Evolutionary conservation across 2,329 filamentous ascomycete genomes (phyloP).

Genomic region (Fusarium proliferatum): DNA sequence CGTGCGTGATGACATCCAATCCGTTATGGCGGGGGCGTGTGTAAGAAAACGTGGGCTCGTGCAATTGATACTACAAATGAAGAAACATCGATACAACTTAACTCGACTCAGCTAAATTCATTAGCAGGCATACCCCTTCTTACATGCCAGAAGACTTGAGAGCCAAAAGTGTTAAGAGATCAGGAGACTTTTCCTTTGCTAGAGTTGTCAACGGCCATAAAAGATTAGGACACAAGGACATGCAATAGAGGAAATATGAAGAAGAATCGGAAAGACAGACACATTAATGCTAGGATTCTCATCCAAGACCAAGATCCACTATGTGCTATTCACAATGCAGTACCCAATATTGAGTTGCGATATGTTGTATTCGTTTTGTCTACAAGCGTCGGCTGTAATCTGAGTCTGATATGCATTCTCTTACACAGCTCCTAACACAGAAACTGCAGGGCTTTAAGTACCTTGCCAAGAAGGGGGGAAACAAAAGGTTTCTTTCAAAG

Average conservation of each 20-base stretch:
- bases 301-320: not conserved
- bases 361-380: not conserved
- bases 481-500: not conserved
- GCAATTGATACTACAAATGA: not conserved
- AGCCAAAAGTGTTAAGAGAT: not conserved
- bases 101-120: not conserved
- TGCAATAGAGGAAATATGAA: not conserved
- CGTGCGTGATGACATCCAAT: not conserved
- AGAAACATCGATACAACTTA: not conserved
- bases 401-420: not conserved
- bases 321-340: not conserved
- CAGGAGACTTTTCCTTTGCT: not conserved
- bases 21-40: slow-evolving; percentile 12
- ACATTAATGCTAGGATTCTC: not conserved
- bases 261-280: not conserved
- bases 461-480: too few species aligned
- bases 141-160: not conserved
- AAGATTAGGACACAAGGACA: not conserved
- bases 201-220: not conserved
- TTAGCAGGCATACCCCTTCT: not conserved
- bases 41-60: not conserved
- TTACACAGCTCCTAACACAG: not conserved
- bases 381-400: not conserved
- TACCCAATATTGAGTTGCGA: not conserved
- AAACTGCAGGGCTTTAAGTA: not conserved